Evolutionary conservation across 2,329 filamentous ascomycete species (phyloP), one percentile per base, ranked within the genome.

Genomic region (Chaetomium olivaceum): DNA sequence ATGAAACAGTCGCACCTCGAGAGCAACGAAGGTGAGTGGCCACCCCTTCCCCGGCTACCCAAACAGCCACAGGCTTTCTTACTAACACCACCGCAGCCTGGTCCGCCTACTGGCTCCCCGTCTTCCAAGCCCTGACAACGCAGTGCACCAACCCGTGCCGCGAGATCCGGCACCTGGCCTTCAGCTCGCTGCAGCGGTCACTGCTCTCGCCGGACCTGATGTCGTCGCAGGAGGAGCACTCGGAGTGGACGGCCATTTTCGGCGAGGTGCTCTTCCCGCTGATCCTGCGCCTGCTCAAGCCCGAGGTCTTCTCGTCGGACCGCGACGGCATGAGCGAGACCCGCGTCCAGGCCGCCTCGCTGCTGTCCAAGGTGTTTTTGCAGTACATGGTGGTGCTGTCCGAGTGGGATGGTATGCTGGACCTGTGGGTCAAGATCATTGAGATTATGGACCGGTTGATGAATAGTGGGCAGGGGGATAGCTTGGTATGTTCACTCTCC

Each of bases 31-130:
- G 90, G 90, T 91, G 78, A 2, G 54, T 25, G 67, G 25, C 14
- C 16, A 16, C 16, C 25, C 14, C 4, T 3, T 5, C 23, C 3
- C 3, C 27, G 19, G 33, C 19, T 4, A 46, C 19, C 29, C 21
- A 5, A 8, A 9, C 27, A 31, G 11, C 7, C 11, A 27, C 23
- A 43, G 11, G 31, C 12, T 19, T 31, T 51, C 33, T 21, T 31
- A 54, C 33, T 54, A 51, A 67, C 75, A 76, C 69, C 71, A 58
- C 36, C 56, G n/a, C 69, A 91, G 95, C 95, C 16, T 99, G 95
- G 95, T 93, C 92, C 59, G 92, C 95, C 9, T 99, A 99, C 77
- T 99, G 95, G 95, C 89, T 93, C 16, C 95, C 94, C 1, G 93
- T 99, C 29, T 95, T 99, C 78, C 88, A 92, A 71, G 91, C 92